Evolutionary conservation across 2,329 filamentous ascomycete genomes (phyloP).

Genomic region (Madurella fahalii): DNA sequence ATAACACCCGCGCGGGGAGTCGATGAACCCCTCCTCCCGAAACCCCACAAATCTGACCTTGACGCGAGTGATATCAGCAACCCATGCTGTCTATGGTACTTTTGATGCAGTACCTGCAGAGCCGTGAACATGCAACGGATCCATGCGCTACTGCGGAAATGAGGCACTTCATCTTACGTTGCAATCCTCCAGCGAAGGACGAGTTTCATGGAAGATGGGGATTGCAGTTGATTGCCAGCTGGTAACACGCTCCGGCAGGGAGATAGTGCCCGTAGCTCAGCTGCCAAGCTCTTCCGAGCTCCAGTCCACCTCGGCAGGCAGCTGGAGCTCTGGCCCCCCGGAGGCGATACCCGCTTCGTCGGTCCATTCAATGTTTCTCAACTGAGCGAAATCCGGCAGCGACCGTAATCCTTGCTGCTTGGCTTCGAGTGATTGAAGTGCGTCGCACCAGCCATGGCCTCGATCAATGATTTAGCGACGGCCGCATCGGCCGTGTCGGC

Average conservation of each 20-base stretch:
- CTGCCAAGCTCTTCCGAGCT: no score
- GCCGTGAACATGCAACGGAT: background rate
- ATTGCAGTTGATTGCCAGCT: background rate
- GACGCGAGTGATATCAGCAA: no score
- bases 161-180: background rate
- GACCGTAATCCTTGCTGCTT: no score
- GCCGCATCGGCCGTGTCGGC: conserved; percentile 44
- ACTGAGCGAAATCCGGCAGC: background rate
- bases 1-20: conserved; percentile 1
- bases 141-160: background rate
- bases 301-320: no score
- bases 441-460: conserved; percentile 29
- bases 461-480: conserved; percentile 48
- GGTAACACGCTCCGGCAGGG: background rate
- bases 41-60: background rate
- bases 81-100: background rate
- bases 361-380: no score
- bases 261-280: no score
- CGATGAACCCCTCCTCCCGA: background rate
- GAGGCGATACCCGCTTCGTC: no score
- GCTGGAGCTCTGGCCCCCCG: no score
- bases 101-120: background rate
- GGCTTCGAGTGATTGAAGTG: no score
- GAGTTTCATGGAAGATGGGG: no score
- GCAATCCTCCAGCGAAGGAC: no score